These are phyloP conservation scores for Chlorophyllum brunneum DNA, from an alignment of 768 basidiomycete genomes.

Conservation along the genomic window DNA sequence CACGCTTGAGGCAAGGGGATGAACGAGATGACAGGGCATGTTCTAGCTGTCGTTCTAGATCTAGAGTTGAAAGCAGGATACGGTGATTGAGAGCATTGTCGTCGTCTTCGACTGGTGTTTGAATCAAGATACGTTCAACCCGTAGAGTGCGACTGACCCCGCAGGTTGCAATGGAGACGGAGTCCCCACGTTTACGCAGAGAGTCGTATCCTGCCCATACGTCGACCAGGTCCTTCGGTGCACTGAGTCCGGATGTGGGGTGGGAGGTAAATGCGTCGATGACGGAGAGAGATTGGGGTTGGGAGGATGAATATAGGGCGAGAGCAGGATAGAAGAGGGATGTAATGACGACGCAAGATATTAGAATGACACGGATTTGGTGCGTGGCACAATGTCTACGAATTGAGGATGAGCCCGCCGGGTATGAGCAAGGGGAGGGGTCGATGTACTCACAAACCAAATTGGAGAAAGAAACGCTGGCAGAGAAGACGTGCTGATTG, in stretches of 20 bases:
- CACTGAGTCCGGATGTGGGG: constrained; percentile 47
- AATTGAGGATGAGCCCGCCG: constrained; percentile 10
- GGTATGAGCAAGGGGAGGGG: neutral
- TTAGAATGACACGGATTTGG: constrained; percentile 85
- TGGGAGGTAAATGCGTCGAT: constrained; percentile 59
- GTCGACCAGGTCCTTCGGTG: constrained; percentile 62
- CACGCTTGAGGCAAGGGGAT: constrained; percentile 50
- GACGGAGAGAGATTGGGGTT: constrained; percentile 60
- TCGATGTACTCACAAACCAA: constrained; percentile 65
- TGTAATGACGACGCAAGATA: constrained; percentile 84
- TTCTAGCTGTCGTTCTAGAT: constrained; percentile 57
- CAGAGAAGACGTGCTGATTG: constrained; percentile 39
- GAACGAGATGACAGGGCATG: constrained; percentile 32
- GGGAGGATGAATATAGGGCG: constrained; percentile 74
- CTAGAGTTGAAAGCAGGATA: constrained; percentile 59
- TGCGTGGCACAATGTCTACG: constrained; percentile 84
- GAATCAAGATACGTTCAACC: constrained; percentile 73
- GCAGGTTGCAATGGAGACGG: constrained; percentile 69
- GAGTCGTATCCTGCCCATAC: constrained; percentile 67
- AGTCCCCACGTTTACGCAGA: constrained; percentile 65
- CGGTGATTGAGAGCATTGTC: constrained; percentile 52
- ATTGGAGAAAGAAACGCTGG: constrained; percentile 59
- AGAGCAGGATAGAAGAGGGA: constrained; percentile 90
- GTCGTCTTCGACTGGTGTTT: constrained; percentile 43
- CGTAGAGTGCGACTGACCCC: constrained; percentile 66